These are phyloP conservation scores for Umbilicus rupestris DNA, from an alignment of 164 flowering plant species.

Conservation along the genomic window DNA sequence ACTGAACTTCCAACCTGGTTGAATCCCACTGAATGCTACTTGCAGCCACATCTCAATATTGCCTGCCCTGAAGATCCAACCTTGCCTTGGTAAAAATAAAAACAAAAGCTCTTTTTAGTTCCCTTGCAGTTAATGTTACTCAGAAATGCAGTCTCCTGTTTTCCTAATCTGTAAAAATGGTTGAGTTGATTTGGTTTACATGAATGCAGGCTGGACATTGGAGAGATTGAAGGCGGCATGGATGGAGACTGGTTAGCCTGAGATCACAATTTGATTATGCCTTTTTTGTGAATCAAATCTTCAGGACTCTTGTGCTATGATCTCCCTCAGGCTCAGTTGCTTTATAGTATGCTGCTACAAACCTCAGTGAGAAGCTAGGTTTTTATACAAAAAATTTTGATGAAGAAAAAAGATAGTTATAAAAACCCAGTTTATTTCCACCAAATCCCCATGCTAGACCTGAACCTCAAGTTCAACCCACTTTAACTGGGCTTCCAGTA, in stretches of 20 bases:
- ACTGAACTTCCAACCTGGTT: conserved; percentile 82
- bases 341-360: not conserved
- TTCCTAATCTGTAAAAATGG: too few species aligned
- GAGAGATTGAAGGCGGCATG: conserved; percentile 76
- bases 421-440: too few species aligned
- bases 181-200: conserved; percentile 6
- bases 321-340: not conserved
- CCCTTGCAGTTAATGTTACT: too few species aligned
- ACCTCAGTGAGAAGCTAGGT: not conserved
- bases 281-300: conserved; percentile 1
- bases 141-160: too few species aligned
- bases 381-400: too few species aligned
- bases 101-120: not conserved
- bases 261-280: not conserved
- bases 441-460: too few species aligned
- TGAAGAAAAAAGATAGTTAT: too few species aligned
- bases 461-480: too few species aligned
- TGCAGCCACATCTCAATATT: conserved; percentile 39
- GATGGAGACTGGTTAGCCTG: conserved; percentile 73
- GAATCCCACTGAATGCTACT: conserved; percentile 42
- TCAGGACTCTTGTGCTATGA: not conserved
- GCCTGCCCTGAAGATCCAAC: conserved; percentile 41
- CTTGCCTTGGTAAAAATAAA: conserved; percentile 62
- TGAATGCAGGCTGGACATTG: conserved; percentile 66
- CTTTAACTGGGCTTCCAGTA: too few species aligned